These are phyloP conservation scores for Ceratocystis albifundus DNA, from an alignment of 2,329 filamentous ascomycete species.

Conservation along the genomic window DNA sequence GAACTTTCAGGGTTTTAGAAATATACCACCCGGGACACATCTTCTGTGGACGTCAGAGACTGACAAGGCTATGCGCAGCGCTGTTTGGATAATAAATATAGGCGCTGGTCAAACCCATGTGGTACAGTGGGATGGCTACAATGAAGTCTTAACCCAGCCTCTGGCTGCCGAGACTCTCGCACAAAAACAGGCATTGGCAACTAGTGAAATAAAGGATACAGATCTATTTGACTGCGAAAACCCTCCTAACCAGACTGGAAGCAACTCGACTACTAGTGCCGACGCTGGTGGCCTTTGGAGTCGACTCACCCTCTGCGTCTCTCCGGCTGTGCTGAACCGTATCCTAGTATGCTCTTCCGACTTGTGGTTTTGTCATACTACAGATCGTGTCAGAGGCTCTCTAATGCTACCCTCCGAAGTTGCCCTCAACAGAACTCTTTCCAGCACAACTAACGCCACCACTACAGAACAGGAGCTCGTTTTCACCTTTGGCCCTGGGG, in stretches of 20 bases:
- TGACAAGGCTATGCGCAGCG: constrained; percentile 40
- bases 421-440: constrained; percentile 34
- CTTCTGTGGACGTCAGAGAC: constrained; percentile 48
- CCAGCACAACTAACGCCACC: constrained; percentile 29
- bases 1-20: constrained; percentile 42
- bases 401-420: constrained; percentile 31
- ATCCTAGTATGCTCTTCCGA: constrained; percentile 35
- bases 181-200: background rate
- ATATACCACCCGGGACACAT: constrained; percentile 46
- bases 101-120: constrained; percentile 33
- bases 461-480: constrained; percentile 33
- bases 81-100: constrained; percentile 44
- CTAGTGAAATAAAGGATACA: background rate
- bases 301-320: constrained; percentile 41
- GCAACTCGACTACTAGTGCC: constrained; percentile 26
- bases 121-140: constrained; percentile 45
- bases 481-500: constrained; percentile 38
- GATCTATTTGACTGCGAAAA: constrained; percentile 38
- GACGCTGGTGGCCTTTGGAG: constrained; percentile 37
- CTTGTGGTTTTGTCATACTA: constrained; percentile 44
- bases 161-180: constrained; percentile 31
- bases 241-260: constrained; percentile 25
- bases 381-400: constrained; percentile 40
- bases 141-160: constrained; percentile 44
- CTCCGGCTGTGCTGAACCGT: constrained; percentile 35